These are phyloP conservation scores for Sclerotiophoma versabilis DNA, from an alignment of 2,329 filamentous ascomycete species.

Conservation along the genomic window DNA sequence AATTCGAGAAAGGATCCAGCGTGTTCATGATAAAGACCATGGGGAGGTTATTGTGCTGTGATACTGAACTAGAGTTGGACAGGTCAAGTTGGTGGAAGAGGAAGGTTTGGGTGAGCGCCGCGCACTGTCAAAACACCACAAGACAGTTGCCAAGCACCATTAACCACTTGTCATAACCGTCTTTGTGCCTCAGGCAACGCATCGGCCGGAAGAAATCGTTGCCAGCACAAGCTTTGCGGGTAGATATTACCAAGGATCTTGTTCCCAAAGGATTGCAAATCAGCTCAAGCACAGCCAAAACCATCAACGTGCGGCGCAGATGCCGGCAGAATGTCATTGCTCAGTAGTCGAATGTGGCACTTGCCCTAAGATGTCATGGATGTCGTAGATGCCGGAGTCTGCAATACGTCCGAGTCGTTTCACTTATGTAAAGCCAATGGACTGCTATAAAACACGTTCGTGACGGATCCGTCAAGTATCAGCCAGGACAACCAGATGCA, in stretches of 20 bases:
- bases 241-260: slow-evolving; percentile 16
- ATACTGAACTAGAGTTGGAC: background rate
- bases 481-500: slow-evolving; percentile 10
- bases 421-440: slow-evolving; percentile 2
- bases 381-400: slow-evolving; percentile 11
- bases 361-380: background rate
- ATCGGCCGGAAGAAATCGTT: slow-evolving; percentile 23
- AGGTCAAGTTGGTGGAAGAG: background rate
- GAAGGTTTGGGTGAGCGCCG: slow-evolving; percentile 13
- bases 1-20: background rate
- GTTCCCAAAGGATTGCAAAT: slow-evolving; percentile 34
- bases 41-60: background rate
- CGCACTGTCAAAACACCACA: slow-evolving; percentile 28
- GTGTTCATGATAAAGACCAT: background rate
- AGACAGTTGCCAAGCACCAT: slow-evolving; percentile 29
- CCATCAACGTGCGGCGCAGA: slow-evolving; percentile 26
- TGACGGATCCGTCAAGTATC: background rate
- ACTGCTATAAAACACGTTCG: background rate
- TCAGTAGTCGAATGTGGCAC: slow-evolving; percentile 5
- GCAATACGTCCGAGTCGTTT: slow-evolving; percentile 3
- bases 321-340: slow-evolving; percentile 24
- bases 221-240: slow-evolving; percentile 28
- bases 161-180: slow-evolving; percentile 32
- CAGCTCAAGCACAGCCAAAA: slow-evolving; percentile 19
- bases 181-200: slow-evolving; percentile 30